phyloP scores from a whole-genome alignment of 192 early-diverging fungal species.

The Coemansia reversa region DNA sequence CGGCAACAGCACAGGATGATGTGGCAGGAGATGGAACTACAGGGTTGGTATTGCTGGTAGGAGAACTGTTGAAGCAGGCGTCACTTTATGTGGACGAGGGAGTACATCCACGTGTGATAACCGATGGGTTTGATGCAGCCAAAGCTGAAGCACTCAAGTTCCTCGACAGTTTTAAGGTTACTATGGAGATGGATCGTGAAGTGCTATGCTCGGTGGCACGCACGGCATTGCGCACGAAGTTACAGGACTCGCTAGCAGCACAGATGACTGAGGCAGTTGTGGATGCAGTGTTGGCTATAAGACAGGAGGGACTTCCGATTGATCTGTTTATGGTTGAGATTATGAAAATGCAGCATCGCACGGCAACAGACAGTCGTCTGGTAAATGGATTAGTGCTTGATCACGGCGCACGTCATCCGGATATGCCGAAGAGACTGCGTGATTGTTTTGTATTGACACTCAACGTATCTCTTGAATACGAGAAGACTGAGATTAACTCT shows the following conservation, averaged over 20 bases:
- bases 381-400: slow-evolving; percentile 95
- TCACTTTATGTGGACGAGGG: slow-evolving; percentile 93
- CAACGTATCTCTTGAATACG: slow-evolving; percentile 98
- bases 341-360: slow-evolving; percentile 99
- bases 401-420: slow-evolving; percentile 98
- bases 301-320: slow-evolving; percentile 78
- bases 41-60: slow-evolving; percentile 93
- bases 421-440: slow-evolving; percentile 95
- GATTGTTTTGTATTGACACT: slow-evolving; percentile 90
- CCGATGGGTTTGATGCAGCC: slow-evolving; percentile 95
- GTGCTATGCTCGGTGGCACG: slow-evolving; percentile 86
- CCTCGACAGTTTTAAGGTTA: slow-evolving; percentile 81
- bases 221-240: slow-evolving; percentile 94
- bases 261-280: slow-evolving; percentile 94
- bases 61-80: slow-evolving; percentile 96
- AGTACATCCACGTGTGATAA: slow-evolving; percentile 91
- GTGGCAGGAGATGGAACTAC: slow-evolving; percentile 99
- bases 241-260: slow-evolving; percentile 87
- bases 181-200: slow-evolving; percentile 85
- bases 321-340: slow-evolving; percentile 99
- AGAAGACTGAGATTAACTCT: slow-evolving; percentile 99
- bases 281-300: slow-evolving; percentile 90
- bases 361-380: slow-evolving; percentile 92
- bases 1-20: slow-evolving; percentile 99
- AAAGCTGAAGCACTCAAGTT: slow-evolving; percentile 95